phyloP scores from a whole-genome alignment of 192 early-diverging fungal species.

The Podila verticillata region DNA sequence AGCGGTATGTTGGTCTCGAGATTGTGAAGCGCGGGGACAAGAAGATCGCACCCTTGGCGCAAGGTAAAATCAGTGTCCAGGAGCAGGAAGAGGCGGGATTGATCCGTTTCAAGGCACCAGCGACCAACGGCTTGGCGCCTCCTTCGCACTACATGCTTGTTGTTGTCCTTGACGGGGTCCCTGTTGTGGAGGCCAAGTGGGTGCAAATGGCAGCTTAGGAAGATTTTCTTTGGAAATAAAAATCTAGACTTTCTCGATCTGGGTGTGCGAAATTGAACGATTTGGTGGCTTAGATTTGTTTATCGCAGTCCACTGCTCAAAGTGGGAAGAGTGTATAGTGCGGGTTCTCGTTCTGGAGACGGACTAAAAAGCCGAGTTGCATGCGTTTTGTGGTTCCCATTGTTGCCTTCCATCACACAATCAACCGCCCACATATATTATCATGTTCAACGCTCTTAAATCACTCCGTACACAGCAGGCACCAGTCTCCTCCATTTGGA shows the following conservation, averaged over 20 bases:
- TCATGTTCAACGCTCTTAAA: constrained; percentile 1
- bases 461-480: constrained; percentile 1
- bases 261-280: neutral
- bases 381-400: too few relatives aligned
- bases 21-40: constrained; percentile 19
- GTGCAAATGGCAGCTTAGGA: constrained; percentile 20
- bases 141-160: constrained; percentile 44
- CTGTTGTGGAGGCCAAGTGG: constrained; percentile 47
- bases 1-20: constrained; percentile 56
- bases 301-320: neutral
- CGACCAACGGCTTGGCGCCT: constrained; percentile 32
- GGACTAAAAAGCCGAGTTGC: too few relatives aligned
- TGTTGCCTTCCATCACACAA: too few relatives aligned
- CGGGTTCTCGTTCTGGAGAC: too few relatives aligned
- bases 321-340: too few relatives aligned
- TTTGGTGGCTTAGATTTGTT: constrained; percentile 1
- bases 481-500: constrained; percentile 1
- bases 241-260: too few relatives aligned
- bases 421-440: neutral
- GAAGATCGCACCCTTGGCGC: neutral
- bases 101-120: constrained; percentile 33
- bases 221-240: neutral
- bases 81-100: constrained; percentile 15
- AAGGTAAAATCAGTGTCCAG: neutral
- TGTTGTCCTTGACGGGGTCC: constrained; percentile 38